Conservation (phyloP, 768 basidiomycete genomes). For the Fomitopsis serialis region DNA sequence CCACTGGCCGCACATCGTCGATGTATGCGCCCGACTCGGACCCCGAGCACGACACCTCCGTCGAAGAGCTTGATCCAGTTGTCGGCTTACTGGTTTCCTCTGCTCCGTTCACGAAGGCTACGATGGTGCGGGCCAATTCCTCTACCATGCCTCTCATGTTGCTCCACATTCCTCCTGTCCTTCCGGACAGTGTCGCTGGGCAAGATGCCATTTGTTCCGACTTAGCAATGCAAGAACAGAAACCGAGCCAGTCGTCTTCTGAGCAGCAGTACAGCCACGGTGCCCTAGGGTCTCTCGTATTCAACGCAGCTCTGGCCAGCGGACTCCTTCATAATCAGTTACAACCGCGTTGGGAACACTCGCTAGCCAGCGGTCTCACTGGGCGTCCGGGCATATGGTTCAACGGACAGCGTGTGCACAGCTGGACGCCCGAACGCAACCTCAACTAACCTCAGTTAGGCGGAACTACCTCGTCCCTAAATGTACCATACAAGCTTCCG, state of each 20-base stretch:
- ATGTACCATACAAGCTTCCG: too few species aligned
- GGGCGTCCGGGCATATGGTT: slow-evolving; percentile 42
- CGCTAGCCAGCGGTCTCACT: neutral
- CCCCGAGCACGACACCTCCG: neutral
- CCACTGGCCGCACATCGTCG: neutral
- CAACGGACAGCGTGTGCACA: slow-evolving; percentile 22
- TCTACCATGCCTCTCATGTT: slow-evolving; percentile 78
- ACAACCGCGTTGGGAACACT: slow-evolving; percentile 65
- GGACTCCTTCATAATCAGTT: slow-evolving; percentile 57
- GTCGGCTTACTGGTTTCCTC: slow-evolving; percentile 80
- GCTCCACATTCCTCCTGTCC: slow-evolving; percentile 60
- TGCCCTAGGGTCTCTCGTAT: slow-evolving; percentile 47
- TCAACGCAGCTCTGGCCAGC: slow-evolving; percentile 64
- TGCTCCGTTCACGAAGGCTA: slow-evolving; percentile 70
- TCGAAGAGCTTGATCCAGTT: slow-evolving; percentile 23
- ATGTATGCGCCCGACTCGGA: neutral
- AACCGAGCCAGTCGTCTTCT: neutral
- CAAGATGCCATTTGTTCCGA: slow-evolving; percentile 1
- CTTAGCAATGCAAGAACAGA: slow-evolving; percentile 6
- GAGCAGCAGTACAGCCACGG: slow-evolving; percentile 1
- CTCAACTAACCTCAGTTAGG: too few species aligned
- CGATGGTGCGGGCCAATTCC: slow-evolving; percentile 64
- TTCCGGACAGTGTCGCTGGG: slow-evolving; percentile 7
- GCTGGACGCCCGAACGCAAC: slow-evolving; percentile 14
- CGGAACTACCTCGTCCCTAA: too few species aligned